Evolutionary conservation across 345 rosid species (phyloP).

Genomic region (Moringa oleifera): DNA sequence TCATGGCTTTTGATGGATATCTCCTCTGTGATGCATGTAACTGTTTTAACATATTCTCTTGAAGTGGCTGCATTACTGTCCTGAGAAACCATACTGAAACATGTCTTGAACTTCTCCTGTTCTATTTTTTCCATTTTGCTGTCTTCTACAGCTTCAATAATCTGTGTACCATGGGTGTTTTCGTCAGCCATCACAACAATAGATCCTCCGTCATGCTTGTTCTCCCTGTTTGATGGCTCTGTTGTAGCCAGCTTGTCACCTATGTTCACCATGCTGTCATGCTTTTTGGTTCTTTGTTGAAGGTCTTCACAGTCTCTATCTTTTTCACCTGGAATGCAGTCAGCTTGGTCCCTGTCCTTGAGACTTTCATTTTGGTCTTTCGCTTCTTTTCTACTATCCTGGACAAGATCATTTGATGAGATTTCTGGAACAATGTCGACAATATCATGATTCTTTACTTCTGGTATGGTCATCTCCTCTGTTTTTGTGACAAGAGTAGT

Average conservation of each 20-base stretch:
- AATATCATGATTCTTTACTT: conserved; percentile 9
- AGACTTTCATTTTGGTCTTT: conserved; percentile 3
- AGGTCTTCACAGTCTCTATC: neutral
- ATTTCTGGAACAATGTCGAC: neutral
- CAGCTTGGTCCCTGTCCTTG: conserved; percentile 6
- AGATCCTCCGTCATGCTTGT: conserved; percentile 2
- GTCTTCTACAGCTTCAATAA: conserved; percentile 3
- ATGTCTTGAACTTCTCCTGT: conserved; percentile 15
- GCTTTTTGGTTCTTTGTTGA: neutral
- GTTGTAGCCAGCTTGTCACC: neutral
- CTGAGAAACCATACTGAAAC: conserved; percentile 4
- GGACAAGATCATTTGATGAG: neutral
- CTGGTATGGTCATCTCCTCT: conserved; percentile 11
- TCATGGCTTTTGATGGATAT: conserved; percentile 1
- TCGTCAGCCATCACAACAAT: conserved; percentile 1
- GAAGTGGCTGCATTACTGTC: conserved; percentile 10
- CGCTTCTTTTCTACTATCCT: conserved; percentile 6
- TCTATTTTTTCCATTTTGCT: conserved; percentile 4
- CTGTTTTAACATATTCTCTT: conserved; percentile 7
- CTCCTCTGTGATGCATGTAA: neutral
- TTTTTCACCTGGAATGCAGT: conserved; percentile 3
- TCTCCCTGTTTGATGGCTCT: conserved; percentile 8
- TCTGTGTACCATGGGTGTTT: neutral
- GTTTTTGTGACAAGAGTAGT: conserved; percentile 2
- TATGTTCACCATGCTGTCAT: conserved; percentile 1